Base-by-base conservation (phyloP, 2,329 filamentous ascomycete species). In the Akanthomyces muscarius region DNA sequence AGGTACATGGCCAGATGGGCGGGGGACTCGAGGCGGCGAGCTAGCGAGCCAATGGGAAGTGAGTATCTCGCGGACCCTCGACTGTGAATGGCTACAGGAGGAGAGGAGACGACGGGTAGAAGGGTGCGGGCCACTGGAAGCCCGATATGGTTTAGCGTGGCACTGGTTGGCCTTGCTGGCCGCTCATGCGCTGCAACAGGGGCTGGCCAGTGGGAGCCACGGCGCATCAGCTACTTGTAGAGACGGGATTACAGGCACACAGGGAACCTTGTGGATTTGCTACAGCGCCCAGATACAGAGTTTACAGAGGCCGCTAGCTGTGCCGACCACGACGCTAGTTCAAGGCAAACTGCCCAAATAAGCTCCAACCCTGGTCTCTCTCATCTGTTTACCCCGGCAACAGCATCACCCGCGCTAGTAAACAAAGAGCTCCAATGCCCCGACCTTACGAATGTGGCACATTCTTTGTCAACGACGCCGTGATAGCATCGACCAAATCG, bases 391-490 rank as follows among this genome's bases (percentile, higher is more conserved):
- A 71, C 72, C 74, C 73, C 69, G 69, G 71, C 74, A 75, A 53
- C 58, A 62, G 68, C 67, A 57, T 57, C 55, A 64, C 69, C 66
- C 65, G 66, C 69, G 65, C 67, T 57, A 69, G 74, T 75, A 75
- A 75, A 75, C 73, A 75, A 75, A 68, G 62, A 52, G 57, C 36
- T 57, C 16, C 52, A 33, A 38, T 36, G 21, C 52, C 48, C 42
- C 42, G 33, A 50, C 6, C 50, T 56, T 21, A 61, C 62, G 58
- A 67, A 78, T 78, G 76, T 77, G 70, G 71, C 70, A 69, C 71
- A 72, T 75, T 71, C 74, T 77, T 69, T 75, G 74, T 64, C 72
- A 72, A 64, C 77, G 79, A 69, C 74, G 74, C 67, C 72, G 74
- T 71, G 72, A 78, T 64, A 71, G 71, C 63, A 70, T 80, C 68